Evolutionary conservation across 1,284 basidiomycete species (phyloP), one percentile per base, ranked within the genome.

Genomic region (Takashimella tepidaria): DNA sequence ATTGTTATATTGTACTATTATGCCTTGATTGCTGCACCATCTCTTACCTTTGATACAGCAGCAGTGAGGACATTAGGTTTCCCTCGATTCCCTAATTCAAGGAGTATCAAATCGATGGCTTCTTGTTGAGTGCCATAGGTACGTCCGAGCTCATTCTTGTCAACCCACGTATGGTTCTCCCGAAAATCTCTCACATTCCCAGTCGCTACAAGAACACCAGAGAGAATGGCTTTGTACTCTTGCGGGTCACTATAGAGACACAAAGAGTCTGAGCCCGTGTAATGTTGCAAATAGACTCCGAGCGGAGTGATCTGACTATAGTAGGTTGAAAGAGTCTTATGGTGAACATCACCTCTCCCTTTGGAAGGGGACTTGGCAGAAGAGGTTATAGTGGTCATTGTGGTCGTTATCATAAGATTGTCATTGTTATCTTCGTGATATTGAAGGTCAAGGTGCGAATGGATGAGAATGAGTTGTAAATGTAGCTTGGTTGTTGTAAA

Each of bases 271-370:
- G 22, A 43, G 20, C 16, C 23, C 19, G 53, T 25, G 37, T 16
- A 2, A 6, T 41, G 13, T 16, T 37, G 31, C 10, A 69, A 52
- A 45, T 59, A 55, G 12, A 44, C 44, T 13, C 49, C 47, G 8
- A 73, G 62, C 0, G 59, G 62, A 37, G 55, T 42, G 8, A 72
- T 47, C 1, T 40, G 49, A 16, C 64, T 50, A 54, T 68, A 73
- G 53, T 68, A 74, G 1, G 65, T 65, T 10, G 68, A 71, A 4
- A 72, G 62, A 3, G 67, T 73, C 53, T 73, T 73, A 61, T 74
- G 72, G 21, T 56, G 47, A 40, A 61, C 12, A 10, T 22, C 25
- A 21, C 27, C 42, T n/a, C 24, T 11, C n/a, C 48, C 47, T 11
- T 40, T 40, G 11, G n/a, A 11, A 19, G 37, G 11, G 37, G 37